Base-by-base conservation (phyloP, 441 rosid species). In the Jatropha multifida region DNA sequence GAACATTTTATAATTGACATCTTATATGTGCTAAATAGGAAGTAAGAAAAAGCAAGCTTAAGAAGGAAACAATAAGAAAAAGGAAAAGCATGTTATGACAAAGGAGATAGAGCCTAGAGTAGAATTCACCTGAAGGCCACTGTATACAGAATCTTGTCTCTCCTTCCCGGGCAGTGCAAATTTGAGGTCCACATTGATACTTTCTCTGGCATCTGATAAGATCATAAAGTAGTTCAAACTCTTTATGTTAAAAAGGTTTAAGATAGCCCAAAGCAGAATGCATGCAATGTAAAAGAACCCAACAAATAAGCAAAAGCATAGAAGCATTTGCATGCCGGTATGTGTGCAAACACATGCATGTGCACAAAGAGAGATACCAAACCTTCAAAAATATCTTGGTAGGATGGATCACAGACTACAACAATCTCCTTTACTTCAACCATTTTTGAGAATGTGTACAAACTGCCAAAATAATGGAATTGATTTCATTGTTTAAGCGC, bases 371-470 rank as follows among this genome's bases (percentile, higher is more conserved):
- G 69, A 70, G 75, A 70, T 61, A 11, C 67, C 4, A 74, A 75
- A 94, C 99, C 98, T 94, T 93, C 91, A 80, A 94, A 93, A 58
- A 91, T 78, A 71, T 94, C 97, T 66, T 80, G 78, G 88, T 93
- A 94, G 42, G 94, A 91, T 48, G 98, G 97, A 88, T 94, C 96
- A 65, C 99, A 94, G 23, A 94, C 98, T 59, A 94, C 94, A 70
- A 94, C 79, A 77, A 94, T 90, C 85, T 94, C 99, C 83, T 91
- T 91, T 77, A 94, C 93, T 88, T 89, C 84, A 74, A 66, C 68
- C 97, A 93, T 89, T 65, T 76, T 80, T 11, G 97, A 87, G 84
- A 94, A 93, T 7, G 94, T 89, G 86, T 85, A 89, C 17, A 94
- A 86, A 78, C 99, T 94, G 88, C 84, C 80, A 78, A 77, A 65